These are phyloP conservation scores for Saccharomycopsis babjevae DNA, from an alignment of 805 yeast genomes.

Conservation along the genomic window DNA sequence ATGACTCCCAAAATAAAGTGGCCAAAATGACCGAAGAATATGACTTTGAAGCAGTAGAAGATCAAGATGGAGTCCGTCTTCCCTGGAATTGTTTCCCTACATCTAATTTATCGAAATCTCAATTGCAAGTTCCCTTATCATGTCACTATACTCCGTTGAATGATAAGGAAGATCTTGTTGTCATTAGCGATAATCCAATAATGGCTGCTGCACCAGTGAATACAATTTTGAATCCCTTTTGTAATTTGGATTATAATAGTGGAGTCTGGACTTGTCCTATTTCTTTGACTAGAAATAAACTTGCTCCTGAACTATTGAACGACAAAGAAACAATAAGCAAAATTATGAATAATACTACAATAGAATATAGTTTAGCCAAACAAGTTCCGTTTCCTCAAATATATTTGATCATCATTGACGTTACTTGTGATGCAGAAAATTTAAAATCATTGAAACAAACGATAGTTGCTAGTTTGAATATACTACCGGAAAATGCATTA, in stretches of 20 bases:
- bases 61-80: slow-evolving; percentile 57
- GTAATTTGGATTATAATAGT: slow-evolving; percentile 42
- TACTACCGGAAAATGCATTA: slow-evolving; percentile 42
- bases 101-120: slow-evolving; percentile 45
- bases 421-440: slow-evolving; percentile 29
- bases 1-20: background rate
- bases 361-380: slow-evolving; percentile 28
- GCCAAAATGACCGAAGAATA: background rate
- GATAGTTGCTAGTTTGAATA: slow-evolving; percentile 31
- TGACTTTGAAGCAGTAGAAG: slow-evolving; percentile 52
- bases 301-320: slow-evolving; percentile 40
- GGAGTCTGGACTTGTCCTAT: slow-evolving; percentile 47
- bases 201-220: slow-evolving; percentile 36
- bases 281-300: slow-evolving; percentile 41
- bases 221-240: slow-evolving; percentile 45
- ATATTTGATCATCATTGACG: slow-evolving; percentile 14
- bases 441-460: slow-evolving; percentile 42
- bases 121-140: slow-evolving; percentile 50
- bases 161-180: slow-evolving; percentile 40
- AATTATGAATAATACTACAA: slow-evolving; percentile 23
- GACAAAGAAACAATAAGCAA: slow-evolving; percentile 26
- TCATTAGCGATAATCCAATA: slow-evolving; percentile 42
- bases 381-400: slow-evolving; percentile 11
- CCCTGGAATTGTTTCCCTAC: slow-evolving; percentile 68
- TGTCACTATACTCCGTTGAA: slow-evolving; percentile 50